These are phyloP conservation scores for Talaromyces sp. DNA, from an alignment of 2,329 filamentous ascomycete genomes.

Conservation along the genomic window DNA sequence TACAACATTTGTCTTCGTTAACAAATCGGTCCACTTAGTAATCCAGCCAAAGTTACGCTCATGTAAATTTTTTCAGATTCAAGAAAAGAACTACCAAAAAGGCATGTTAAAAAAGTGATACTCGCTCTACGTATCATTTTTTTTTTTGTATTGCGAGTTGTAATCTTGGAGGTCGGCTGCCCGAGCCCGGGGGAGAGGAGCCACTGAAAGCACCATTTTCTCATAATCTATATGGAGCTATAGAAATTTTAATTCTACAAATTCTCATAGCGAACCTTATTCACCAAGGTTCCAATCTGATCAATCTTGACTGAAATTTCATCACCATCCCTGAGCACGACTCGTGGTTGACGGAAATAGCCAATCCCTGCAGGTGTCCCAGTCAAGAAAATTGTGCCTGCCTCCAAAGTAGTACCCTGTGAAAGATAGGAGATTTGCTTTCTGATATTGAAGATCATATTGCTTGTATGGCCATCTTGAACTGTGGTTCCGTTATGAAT, in stretches of 20 bases:
- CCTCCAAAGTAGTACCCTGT: constrained; percentile 2
- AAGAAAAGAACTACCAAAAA: no score
- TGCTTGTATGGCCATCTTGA: neutral
- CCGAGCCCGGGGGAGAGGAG: no score
- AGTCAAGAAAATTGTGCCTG: constrained; percentile 4
- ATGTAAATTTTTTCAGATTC: no score
- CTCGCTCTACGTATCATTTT: no score
- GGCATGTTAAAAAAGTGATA: no score
- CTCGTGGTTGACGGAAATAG: constrained; percentile 25
- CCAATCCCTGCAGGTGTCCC: constrained; percentile 31
- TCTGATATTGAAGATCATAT: neutral
- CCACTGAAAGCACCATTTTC: no score
- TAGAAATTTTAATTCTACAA: neutral
- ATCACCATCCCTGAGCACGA: constrained; percentile 28
- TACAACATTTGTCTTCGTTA: no score
- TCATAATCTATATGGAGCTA: no score
- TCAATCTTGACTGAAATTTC: constrained; percentile 30
- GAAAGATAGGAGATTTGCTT: neutral
- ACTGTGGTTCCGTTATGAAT: neutral
- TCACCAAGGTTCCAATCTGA: constrained; percentile 30
- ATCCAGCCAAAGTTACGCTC: no score
- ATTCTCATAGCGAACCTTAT: constrained; percentile 28
- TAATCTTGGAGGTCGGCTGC: no score
- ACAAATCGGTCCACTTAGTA: no score
- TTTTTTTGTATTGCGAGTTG: no score